Evolutionary conservation across 495 filamentous ascomycete genomes (phyloP).

Genomic region (Penicillium odoratum): DNA sequence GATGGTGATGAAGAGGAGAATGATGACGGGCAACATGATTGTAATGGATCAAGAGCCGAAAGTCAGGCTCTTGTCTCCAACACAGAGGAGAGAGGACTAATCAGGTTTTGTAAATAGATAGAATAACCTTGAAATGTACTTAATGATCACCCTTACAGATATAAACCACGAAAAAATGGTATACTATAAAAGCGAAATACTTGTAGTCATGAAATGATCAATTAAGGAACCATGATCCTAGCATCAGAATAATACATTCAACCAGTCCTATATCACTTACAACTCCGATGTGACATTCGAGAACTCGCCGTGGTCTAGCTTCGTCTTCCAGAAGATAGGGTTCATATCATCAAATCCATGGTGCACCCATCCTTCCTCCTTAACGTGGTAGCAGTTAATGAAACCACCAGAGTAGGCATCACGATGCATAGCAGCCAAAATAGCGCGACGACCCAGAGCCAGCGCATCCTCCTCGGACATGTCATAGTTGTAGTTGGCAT

Average conservation of each 20-base stretch:
- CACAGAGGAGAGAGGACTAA: neutral
- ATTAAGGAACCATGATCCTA: constrained; percentile 12
- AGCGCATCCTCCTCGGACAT: constrained; percentile 82
- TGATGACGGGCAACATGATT: neutral
- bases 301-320: constrained; percentile 97
- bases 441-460: constrained; percentile 84
- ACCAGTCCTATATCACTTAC: constrained; percentile 22
- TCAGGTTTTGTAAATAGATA: neutral
- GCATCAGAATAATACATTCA: constrained; percentile 27
- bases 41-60: neutral
- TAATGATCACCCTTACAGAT: neutral
- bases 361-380: constrained; percentile 97
- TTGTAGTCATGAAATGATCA: neutral
- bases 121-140: neutral
- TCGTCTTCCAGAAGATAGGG: constrained; percentile 98
- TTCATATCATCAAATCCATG: constrained; percentile 95
- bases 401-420: constrained; percentile 97
- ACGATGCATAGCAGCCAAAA: constrained; percentile 94
- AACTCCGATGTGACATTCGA: constrained; percentile 90
- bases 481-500: constrained; percentile 92
- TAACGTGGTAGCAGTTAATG: constrained; percentile 98
- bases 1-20: constrained; percentile 1
- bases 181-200: too few species aligned
- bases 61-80: constrained; percentile 1
- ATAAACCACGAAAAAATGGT: too few species aligned